These are phyloP conservation scores for Lobosporangium transversale DNA, from an alignment of 192 early-diverging fungal genomes.

Conservation along the genomic window DNA sequence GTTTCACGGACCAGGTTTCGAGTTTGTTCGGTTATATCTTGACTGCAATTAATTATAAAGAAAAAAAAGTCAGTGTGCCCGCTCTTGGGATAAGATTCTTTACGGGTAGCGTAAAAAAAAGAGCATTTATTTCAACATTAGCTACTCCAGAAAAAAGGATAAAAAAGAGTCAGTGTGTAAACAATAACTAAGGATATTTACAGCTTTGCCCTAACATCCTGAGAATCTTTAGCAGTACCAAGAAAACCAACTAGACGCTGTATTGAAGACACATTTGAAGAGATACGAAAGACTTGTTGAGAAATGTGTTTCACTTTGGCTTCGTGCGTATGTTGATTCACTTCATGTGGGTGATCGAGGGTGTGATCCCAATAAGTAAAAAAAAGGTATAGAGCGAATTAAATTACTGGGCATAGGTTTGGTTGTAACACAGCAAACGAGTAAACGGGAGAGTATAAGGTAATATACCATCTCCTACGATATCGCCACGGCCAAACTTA, in stretches of 20 bases:
- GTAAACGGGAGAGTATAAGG: too few species aligned
- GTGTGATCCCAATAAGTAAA: too few species aligned
- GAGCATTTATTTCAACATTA: too few species aligned
- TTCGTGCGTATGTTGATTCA: conserved; percentile 11
- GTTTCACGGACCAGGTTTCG: conserved; percentile 84
- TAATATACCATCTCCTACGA: conserved; percentile 6
- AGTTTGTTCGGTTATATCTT: conserved; percentile 82
- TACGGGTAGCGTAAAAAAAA: too few species aligned
- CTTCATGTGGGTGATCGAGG: too few species aligned
- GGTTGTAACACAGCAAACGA: too few species aligned
- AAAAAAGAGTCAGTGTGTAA: too few species aligned
- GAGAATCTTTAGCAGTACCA: conserved; percentile 79
- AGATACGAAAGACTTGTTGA: conserved; percentile 88
- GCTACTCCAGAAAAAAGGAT: too few species aligned
- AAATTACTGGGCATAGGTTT: too few species aligned
- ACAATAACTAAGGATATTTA: too few species aligned
- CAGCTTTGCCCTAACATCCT: conserved; percentile 82
- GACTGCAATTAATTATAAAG: conserved; percentile 55
- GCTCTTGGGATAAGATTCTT: not conserved
- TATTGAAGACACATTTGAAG: conserved; percentile 85
- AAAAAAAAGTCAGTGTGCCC: not conserved
- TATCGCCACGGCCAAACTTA: not conserved
- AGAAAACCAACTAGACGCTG: conserved; percentile 80
- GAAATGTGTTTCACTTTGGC: conserved; percentile 68
- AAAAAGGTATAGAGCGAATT: too few species aligned